Evolutionary conservation across 192 early-diverging fungal species (phyloP), one percentile per base, ranked within the genome.

Genomic region (Chytriomyces sp.): DNA sequence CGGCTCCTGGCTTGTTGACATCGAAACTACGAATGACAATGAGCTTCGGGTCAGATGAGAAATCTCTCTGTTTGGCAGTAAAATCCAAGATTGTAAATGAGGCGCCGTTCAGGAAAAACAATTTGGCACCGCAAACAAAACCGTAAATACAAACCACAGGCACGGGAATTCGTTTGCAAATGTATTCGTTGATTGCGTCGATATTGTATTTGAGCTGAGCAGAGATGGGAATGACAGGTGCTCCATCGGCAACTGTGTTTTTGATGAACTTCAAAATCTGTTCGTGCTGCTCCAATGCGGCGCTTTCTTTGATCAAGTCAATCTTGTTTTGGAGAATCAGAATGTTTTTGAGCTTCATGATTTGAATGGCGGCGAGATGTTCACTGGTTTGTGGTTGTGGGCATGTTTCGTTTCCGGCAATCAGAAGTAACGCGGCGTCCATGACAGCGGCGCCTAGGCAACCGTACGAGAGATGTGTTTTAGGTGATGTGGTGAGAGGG

Each of bases 281-380:
- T 79, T 94, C 82, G 82, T 98, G 88, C 69, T 99, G 95, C 75
- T 94, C 91, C 71, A 91, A 82, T 44, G 96, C 96, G 60, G 94
- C 94, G 62, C 89, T 86, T 75, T 99, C 94, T 86, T 94, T 96
- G 86, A 98, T 93, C 80, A 98, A 82, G 84, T 99, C 97, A 24
- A 99, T 92, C 85, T 99, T 99, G 91, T 99, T 99, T 83, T 99
- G 97, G 61, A 98, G 85, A 80, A 99, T 97, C 48, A 99, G 92
- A 68, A 99, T 94, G 81, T 98, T 91, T 76, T 97, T 83, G 60
- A 98, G 88, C 88, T 96, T 95, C 97, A 99, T 99, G 72, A 97
- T 98, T 82, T 98, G 96, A 77, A 99, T 96, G 61, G 97, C 97
- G 46, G 97, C 97, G 82, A 99, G 87, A 84, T 99, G 97, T 86